Percentiles rank a stretch among this genome's conserved stretches.
Evolutionary conservation across 371 early-diverging fungal species (phyloP).

Genomic region (Mortierella sp.): DNA sequence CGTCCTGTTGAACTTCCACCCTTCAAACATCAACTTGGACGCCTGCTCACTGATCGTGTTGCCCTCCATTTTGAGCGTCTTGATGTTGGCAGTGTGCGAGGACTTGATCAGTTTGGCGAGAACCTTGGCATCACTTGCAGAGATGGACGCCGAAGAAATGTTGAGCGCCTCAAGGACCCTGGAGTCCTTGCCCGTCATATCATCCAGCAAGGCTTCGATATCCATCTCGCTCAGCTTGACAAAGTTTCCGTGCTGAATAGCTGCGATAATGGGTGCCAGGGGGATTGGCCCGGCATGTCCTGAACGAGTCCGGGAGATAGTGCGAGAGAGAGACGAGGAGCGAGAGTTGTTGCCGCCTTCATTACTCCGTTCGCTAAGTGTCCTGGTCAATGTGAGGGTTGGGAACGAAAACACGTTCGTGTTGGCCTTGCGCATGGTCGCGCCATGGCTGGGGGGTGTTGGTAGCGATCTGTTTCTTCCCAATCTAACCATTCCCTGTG

Average conservation of each 20-base stretch:
- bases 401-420: conserved; percentile 58
- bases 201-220: conserved; percentile 42
- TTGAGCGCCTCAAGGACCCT: conserved; percentile 48
- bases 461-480: conserved; percentile 53
- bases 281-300: conserved; percentile 25
- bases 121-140: conserved; percentile 51
- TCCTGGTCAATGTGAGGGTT: conserved; percentile 50
- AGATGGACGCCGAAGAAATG: conserved; percentile 43
- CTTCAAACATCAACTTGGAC: conserved; percentile 53
- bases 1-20: conserved; percentile 59
- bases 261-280: conserved; percentile 42
- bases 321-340: conserved; percentile 38
- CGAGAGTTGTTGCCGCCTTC: conserved; percentile 30
- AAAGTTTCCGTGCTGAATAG: conserved; percentile 52
- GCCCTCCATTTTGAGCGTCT: conserved; percentile 51
- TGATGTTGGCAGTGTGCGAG: conserved; percentile 56
- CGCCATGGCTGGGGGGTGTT: conserved; percentile 49
- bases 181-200: conserved; percentile 50
- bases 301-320: conserved; percentile 23
- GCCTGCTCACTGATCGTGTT: conserved; percentile 59
- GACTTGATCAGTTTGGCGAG: conserved; percentile 54
- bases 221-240: conserved; percentile 54
- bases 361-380: conserved; percentile 36
- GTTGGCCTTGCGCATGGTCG: conserved; percentile 41
- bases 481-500: conserved; percentile 46